These are phyloP conservation scores for Pestalotiopsis sp. DNA, from an alignment of 2,329 filamentous ascomycete genomes.

Conservation along the genomic window DNA sequence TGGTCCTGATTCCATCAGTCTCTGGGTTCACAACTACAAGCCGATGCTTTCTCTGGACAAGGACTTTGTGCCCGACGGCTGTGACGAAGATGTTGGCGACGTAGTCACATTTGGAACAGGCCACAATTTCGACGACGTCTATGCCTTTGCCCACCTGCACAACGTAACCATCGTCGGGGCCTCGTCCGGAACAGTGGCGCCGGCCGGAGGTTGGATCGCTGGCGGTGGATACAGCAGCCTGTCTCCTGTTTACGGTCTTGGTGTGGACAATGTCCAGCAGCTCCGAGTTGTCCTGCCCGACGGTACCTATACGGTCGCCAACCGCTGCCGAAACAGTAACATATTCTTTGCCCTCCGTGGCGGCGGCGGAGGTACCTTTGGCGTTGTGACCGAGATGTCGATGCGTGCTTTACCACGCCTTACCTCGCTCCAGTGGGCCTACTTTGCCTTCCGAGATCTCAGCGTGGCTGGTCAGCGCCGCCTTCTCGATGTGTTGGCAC, in stretches of 20 bases:
- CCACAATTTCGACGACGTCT: neutral
- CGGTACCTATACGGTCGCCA: slow-evolving; percentile 52
- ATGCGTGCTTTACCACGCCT: neutral
- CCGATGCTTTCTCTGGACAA: neutral
- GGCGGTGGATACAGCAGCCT: slow-evolving; percentile 62
- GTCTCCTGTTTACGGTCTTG: slow-evolving; percentile 55
- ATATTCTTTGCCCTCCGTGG: slow-evolving; percentile 67
- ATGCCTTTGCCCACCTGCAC: neutral
- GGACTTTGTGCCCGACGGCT: neutral
- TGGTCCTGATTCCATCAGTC: neutral
- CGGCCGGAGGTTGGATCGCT: neutral
- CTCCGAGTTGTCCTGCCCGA: slow-evolving; percentile 57
- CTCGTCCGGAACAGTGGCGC: neutral
- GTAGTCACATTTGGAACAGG: neutral
- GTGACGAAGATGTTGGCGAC: neutral
- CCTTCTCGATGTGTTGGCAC: neutral
- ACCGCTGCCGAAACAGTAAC: slow-evolving; percentile 50
- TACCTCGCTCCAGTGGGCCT: neutral
- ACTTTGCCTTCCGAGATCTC: neutral
- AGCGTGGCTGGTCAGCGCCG: neutral
- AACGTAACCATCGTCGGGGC: neutral
- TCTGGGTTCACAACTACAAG: neutral
- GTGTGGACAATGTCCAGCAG: slow-evolving; percentile 60
- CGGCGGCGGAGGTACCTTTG: slow-evolving; percentile 63
- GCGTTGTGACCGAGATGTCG: slow-evolving; percentile 44